Base-by-base conservation (phyloP, 1,284 basidiomycete genomes). In the Leccinum cinnamomeum region DNA sequence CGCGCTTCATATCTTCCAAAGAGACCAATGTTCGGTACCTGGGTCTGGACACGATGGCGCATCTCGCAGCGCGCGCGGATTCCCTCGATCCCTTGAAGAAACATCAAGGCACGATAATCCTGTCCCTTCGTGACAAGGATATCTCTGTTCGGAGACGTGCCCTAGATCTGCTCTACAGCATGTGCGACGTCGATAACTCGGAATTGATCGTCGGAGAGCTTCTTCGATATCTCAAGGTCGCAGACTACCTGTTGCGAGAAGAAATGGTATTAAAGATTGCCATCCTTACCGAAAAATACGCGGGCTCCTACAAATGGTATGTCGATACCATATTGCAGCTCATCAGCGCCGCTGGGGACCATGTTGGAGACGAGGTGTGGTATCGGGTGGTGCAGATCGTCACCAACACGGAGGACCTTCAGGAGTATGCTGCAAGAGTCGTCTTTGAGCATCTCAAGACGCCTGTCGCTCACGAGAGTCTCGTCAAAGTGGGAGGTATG, bases 241-340 rank as follows among this genome's bases (percentile, higher is more conserved):
- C 97, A 3, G 97, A 99, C 77, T 98, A 98, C 71, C 95, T 91
- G 28, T 81, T 99, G 53, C 85, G 97, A 51, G 97, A 98, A 77
- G 96, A 99, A 77, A 95, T 99, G 95, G 97, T 98, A 2, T 83
- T 98, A 61, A 99, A 99, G 78, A 97, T 99, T 65, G 97, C 97
- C 44, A 97, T 99, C 67, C 80, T 98, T 62, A 99, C 97, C 7
- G 97, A 99, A 77, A 95, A 97, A 77, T 98, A 98, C 71, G 97
- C 97, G 5, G 92, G 88, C 71, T 94, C 85, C 64, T 96, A 95
- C 77, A 94, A 94, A 78, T 95, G 94, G 93, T 97, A 98, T 80
- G 91, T 98, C 64, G 95, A 98, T 76, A 98, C 95, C 62, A 94
- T 98, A 69, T 79, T 99, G 68, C 91, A 96, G 73, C 86, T 99